Evolutionary conservation across 768 basidiomycete genomes (phyloP), one percentile per base, ranked within the genome.

Genomic region (Inosperma sp.): DNA sequence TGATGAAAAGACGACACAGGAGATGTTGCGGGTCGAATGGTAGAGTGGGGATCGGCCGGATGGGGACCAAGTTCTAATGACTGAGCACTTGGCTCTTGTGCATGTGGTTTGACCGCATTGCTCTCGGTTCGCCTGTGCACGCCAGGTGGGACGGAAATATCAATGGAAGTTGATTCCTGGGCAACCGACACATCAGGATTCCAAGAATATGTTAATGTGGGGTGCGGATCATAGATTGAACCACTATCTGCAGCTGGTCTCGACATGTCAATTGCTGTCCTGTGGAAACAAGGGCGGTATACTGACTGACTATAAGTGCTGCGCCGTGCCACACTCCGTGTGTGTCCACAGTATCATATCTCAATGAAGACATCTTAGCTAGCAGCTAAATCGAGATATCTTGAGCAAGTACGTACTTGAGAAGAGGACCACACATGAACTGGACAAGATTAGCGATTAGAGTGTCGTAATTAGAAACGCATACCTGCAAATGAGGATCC

Each of bases 381-480:
- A 37, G 25, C 25, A 47, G 37, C 9, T 26, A 16, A 26, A 46
- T n/a, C n/a, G n/a, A 35, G 40, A 48, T 29, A 25, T 41, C 36
- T 37, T 42, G 26, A 33, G 36, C 42, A 17, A 41, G 23, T 23
- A 58, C 66, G 45, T 56, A 77, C 76, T 71, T 73, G 46, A 97
- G 69, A 14, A 97, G 72, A 17, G 93, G 93, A 0, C 93, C 93
- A 49, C 88, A 90, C 91, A 95, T 93, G 60, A 94, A 80, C 75
- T 86, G 65, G 30, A 51, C 48, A 39, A 39, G 37, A 47, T n/a
- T 30, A 23, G 50, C 46, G 36, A 48, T 17, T 26, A 21, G 22
- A 17, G 23, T 17, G 39, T 42, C 48, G 17, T 48, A 47, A 35
- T 16, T 34, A 23, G 23, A 12, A 21, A 35, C 9, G 60, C 68